phyloP scores from a whole-genome alignment of 2,329 filamentous ascomycete genomes.

The Paraconiothyrium sp. region DNA sequence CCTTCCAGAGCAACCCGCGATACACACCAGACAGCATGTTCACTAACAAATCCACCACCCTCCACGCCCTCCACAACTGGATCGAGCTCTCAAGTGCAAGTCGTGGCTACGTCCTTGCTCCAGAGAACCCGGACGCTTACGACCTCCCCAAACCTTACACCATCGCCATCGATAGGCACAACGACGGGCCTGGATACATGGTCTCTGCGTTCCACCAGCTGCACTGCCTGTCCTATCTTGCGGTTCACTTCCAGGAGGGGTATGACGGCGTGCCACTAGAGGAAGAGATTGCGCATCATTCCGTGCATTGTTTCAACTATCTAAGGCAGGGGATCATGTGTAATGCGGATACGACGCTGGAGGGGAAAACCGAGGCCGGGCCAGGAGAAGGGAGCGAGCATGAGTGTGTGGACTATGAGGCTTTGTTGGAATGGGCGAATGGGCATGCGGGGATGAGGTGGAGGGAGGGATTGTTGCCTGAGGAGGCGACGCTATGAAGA shows the following conservation, averaged over 20 bases:
- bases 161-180: conserved; percentile 28
- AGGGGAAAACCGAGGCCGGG: conserved; percentile 29
- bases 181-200: conserved; percentile 34
- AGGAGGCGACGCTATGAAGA: conserved; percentile 21
- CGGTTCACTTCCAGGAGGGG: conserved; percentile 32
- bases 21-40: conserved; percentile 36
- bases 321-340: conserved; percentile 38
- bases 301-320: conserved; percentile 41
- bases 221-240: conserved; percentile 37
- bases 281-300: conserved; percentile 34
- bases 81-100: conserved; percentile 31
- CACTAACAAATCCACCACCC: conserved; percentile 30
- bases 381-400: conserved; percentile 33
- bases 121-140: conserved; percentile 14
- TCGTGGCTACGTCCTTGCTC: conserved; percentile 30
- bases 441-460: conserved; percentile 28
- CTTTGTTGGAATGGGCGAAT: conserved; percentile 36
- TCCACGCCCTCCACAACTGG: conserved; percentile 36
- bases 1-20: conserved; percentile 29
- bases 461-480: conserved; percentile 31
- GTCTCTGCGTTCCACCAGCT: conserved; percentile 39
- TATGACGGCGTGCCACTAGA: conserved; percentile 27
- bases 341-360: conserved; percentile 36
- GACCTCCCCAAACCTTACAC: conserved; percentile 33
- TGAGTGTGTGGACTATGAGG: conserved; percentile 36